Base-by-base conservation (phyloP, 768 basidiomycete genomes). In the Calocybe gangraenosa region DNA sequence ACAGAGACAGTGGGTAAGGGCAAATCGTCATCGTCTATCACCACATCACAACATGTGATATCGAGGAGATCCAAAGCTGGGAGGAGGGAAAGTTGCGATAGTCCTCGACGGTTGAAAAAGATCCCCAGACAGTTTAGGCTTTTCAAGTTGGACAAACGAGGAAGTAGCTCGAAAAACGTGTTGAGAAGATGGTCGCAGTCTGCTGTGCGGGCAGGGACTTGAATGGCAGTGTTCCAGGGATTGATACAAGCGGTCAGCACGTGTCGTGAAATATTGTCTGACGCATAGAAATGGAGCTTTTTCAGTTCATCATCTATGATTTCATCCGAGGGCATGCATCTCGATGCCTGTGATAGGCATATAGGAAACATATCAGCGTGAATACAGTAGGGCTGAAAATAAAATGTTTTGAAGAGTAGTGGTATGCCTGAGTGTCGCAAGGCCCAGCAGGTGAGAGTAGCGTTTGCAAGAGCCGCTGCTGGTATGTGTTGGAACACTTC, bases 271-370 rank as follows among this genome's bases (percentile, higher is more conserved):
- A 42, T 39, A 39, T 35, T 2, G 17, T 28, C 11, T 17, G 47
- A 43, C 11, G 34, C 21, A 33, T 37, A 48, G 37, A 48, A 48
- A 14, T 31, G 19, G 7, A 48, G 22, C 25, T 32, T 42, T 21
- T 43, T 5, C 19, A 42, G 20, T 31, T 6, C 36, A n/a, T 22
- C 20, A 1, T 22, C 30, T 7, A 28, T 19, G 1, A 8, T 32
- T 13, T 20, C 14, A 37, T 33, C 41, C 1, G 13, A 9, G 11
- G 40, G 40, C 40, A 33, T 31, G 15, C 18, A 42, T 28, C 25
- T 28, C 3, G 15, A n/a, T 35, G 15, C 11, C 5, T 5, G 20
- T 15, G 19, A 19, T 28, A 5, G 25, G 11, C 25, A 28, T 5
- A 28, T 6, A 11, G 5, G 11, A 28, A 11, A 5, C 18, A 10